Evolutionary conservation across 176 grass and related monocot genomes (phyloP), one percentile per base, ranked within the genome.

Genomic region (Ensete glaucum): DNA sequence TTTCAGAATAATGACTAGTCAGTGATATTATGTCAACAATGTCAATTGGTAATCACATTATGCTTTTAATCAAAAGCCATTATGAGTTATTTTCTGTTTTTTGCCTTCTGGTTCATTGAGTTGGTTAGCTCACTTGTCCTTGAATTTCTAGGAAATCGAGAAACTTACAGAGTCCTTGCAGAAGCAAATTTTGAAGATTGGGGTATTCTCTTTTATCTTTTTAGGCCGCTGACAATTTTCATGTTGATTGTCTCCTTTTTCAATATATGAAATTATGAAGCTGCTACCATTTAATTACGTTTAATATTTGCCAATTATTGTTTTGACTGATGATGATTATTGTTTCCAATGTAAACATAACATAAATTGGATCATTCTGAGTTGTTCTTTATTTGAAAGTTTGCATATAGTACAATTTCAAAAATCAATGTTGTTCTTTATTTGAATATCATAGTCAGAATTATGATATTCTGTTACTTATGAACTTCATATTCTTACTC

Each of bases 61-160:
- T 5, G 34, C 34, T 43, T 43, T 43, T 43, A 43, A 43, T 43
- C 6, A 60, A 60, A 60, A 7, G n/a, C n/a, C 12, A 60, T 60
- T n/a, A 60, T 60, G 12, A 8, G 5, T 8, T 60, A n/a, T 17
- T n/a, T 60, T n/a, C 14, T 60, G 57, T 60, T 60, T 60, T 59
- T 60, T n/a, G 19, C n/a, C 16, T 60, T 14, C n/a, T 60, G 16
- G n/a, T 6, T 17, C 13, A 5, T 17, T 17, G n/a, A 13, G 14
- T 15, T 17, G 1, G 13, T 17, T 14, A 17, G 8, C 13, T 60
- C n/a, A 60, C 9, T 54, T 67, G 54, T 58, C 75, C 71, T 67
- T 55, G 1, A 26, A 71, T 77, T 52, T 80, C 53, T 81, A 91
- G 88, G 88, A 91, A 82, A 87, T 79, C 13, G 66, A 74, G 77